Base-by-base conservation (phyloP, 2,329 filamentous ascomycete species). In the Phialemonium atrogriseum region DNA sequence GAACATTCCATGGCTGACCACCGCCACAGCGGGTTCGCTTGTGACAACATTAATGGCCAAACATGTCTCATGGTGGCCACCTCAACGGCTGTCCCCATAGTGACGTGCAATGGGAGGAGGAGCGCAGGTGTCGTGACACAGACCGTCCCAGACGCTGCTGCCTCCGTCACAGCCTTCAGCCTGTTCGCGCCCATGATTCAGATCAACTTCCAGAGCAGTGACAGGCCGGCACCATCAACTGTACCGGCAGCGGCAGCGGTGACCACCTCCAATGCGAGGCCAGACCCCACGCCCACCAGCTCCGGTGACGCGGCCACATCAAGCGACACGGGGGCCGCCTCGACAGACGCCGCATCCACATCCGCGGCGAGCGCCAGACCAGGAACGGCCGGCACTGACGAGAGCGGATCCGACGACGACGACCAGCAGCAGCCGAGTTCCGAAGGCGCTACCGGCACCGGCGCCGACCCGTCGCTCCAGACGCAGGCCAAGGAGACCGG, bases 161-260 rank as follows among this genome's bases (percentile, higher is more conserved):
- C 34, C 2, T 37, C 39, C 30, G 38, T 46, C 19, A 43, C 45
- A 1, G 40, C 38, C 3, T 37, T 48, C 33, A 46, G 32, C 21
- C 33, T 50, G 3, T 41, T 40, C 13, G 47, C 48, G 3, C 45
- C 46, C 11, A 46, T 50, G 44, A 43, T 50, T 30, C 46, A 49
- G 33, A 45, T 50, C 37, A 48, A 48, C 40, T 49, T 39, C 37
- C 46, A 49, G 24, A 44, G 41, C 33, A 44, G 36, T 26, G 46
- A 49, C 24, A 35, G 35, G 5, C 33, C 35, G 16, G 15, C 25
- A 5, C 20, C 38, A 10, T 14, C 34, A 19, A 31, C 39, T 6
- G 34, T 29, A 14, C 27, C n/a, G n/a, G n/a, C n/a, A 8, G n/a
- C 21, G 21, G 21, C 9, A 27, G 15, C 7, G 24, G 24, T 11